phyloP scores from a whole-genome alignment of 345 rosid genomes.

The Eucalyptus pauciflora region DNA sequence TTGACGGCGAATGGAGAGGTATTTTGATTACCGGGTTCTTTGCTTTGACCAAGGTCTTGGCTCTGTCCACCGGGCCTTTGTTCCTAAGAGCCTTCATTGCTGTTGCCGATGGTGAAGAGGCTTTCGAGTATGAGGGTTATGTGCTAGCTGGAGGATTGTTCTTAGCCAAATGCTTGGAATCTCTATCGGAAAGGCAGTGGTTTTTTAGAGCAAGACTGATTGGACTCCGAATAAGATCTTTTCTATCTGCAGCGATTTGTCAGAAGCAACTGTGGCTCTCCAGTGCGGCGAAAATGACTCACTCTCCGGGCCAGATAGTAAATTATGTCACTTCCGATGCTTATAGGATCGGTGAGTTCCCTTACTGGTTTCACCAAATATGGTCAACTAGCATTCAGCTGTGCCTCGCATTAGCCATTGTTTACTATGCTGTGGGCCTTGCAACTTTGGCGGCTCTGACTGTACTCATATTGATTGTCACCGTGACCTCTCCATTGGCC shows the following conservation, averaged over 20 bases:
- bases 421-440: slow-evolving; percentile 25
- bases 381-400: slow-evolving; percentile 32
- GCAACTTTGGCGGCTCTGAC: slow-evolving; percentile 30
- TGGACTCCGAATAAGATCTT: slow-evolving; percentile 33
- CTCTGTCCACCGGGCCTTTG: slow-evolving; percentile 29
- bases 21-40: slow-evolving; percentile 26
- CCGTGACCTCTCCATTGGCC: slow-evolving; percentile 18
- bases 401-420: slow-evolving; percentile 22
- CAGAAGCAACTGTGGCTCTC: slow-evolving; percentile 34
- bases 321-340: slow-evolving; percentile 35
- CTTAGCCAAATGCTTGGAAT: slow-evolving; percentile 33
- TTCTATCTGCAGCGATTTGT: slow-evolving; percentile 32
- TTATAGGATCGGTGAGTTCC: slow-evolving; percentile 28
- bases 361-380: slow-evolving; percentile 35
- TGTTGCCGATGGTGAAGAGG: slow-evolving; percentile 16
- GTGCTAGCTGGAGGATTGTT: slow-evolving; percentile 14
- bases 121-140: slow-evolving; percentile 19
- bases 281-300: slow-evolving; percentile 11
- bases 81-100: slow-evolving; percentile 32
- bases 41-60: slow-evolving; percentile 35
- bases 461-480: slow-evolving; percentile 4
- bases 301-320: slow-evolving; percentile 29
- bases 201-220: slow-evolving; percentile 17
- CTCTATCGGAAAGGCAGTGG: slow-evolving; percentile 44
- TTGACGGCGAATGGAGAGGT: slow-evolving; percentile 17